A percentile compares a stretch with the other conserved stretches of the same genome.
phyloP scores from a whole-genome alignment of 2,329 filamentous ascomycete species.

The Chaetomium olivaceum region DNA sequence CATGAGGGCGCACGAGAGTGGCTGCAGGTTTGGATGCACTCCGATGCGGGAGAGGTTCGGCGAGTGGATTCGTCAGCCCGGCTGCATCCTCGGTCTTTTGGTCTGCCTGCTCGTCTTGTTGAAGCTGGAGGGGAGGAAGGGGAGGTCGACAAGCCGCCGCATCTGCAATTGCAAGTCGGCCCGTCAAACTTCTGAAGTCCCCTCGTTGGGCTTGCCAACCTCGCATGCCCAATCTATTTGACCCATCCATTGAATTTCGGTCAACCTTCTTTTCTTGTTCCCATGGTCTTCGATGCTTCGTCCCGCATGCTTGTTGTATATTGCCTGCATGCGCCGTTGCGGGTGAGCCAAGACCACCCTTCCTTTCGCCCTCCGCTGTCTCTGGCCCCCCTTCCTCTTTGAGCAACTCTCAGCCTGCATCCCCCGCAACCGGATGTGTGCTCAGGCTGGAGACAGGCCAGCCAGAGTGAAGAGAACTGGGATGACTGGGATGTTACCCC shows the following conservation, averaged over 20 bases:
- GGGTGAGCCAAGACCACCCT: slow-evolving; percentile 16
- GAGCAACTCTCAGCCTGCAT: not conserved
- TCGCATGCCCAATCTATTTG: slow-evolving; percentile 33
- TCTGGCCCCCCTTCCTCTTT: not conserved
- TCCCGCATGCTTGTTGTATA: slow-evolving; percentile 28
- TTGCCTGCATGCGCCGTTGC: slow-evolving; percentile 30
- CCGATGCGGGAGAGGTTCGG: not conserved
- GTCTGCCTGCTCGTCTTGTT: not conserved
- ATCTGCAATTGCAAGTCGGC: slow-evolving; percentile 22
- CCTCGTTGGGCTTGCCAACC: slow-evolving; percentile 25
- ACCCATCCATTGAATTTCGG: slow-evolving; percentile 24
- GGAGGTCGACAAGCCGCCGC: not conserved
- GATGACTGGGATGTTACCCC: slow-evolving; percentile 21
- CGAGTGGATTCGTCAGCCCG: slow-evolving; percentile 5
- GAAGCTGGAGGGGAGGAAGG: slow-evolving; percentile 6
- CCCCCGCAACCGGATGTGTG: slow-evolving; percentile 7
- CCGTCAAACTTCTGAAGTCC: slow-evolving; percentile 23
- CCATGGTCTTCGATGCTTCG: slow-evolving; percentile 26
- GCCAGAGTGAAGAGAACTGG: not conserved
- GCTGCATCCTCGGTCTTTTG: slow-evolving; percentile 12
- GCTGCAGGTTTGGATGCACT: not conserved
- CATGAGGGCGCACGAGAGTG: slow-evolving; percentile 11
- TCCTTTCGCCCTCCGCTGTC: slow-evolving; percentile 8
- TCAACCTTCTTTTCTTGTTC: slow-evolving; percentile 29
- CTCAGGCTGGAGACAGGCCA: slow-evolving; percentile 2